Conservation (phyloP, 2,329 filamentous ascomycete species). For the Teratosphaeria destructans region DNA sequence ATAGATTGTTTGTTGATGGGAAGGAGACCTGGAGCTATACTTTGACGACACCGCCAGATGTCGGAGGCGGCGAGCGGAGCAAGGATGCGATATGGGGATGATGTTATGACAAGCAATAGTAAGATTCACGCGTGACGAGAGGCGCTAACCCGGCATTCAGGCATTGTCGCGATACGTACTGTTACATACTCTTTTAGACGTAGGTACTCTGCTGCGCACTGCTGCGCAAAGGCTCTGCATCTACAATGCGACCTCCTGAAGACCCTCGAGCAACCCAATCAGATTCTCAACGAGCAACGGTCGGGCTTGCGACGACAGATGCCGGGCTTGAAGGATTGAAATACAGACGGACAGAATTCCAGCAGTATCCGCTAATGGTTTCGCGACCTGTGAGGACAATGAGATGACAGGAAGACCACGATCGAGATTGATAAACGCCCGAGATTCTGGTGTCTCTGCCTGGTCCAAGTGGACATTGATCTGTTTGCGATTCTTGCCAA, state of each 20-base stretch:
- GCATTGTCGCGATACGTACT: too few relatives aligned
- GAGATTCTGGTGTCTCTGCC: not conserved
- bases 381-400: not conserved
- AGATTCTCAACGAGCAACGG: not conserved
- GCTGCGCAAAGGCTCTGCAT: too few relatives aligned
- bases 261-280: not conserved
- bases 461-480: not conserved
- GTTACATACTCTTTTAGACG: too few relatives aligned
- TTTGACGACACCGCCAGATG: constrained; percentile 33
- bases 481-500: not conserved
- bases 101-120: not conserved
- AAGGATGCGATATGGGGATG: constrained; percentile 39
- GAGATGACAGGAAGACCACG: not conserved
- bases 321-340: not conserved
- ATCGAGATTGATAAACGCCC: not conserved
- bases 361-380: not conserved
- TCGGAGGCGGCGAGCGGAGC: constrained; percentile 29
- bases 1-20: constrained; percentile 74
- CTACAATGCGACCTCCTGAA: not conserved
- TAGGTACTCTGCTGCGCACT: too few relatives aligned
- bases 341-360: not conserved
- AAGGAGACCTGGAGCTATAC: constrained; percentile 61
- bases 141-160: too few relatives aligned
- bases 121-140: too few relatives aligned
- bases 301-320: not conserved